Evolutionary conservation across 2,329 filamentous ascomycete species (phyloP), one percentile per base, ranked within the genome.

Genomic region (Davidsoniella australis): DNA sequence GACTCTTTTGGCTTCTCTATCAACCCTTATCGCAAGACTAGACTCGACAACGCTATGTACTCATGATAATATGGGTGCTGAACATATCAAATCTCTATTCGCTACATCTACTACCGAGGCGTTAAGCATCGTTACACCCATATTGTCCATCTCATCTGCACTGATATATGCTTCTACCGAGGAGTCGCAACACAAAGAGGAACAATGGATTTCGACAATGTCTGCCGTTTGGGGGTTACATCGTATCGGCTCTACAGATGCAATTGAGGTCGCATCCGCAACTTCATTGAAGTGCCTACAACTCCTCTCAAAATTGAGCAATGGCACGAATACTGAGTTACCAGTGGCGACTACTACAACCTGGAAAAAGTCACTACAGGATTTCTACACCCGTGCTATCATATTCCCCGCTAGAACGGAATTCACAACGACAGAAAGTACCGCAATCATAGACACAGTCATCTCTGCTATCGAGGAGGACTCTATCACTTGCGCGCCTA

Each of bases 81-180:
- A 77, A 57, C 73, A 77, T 53, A 67, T 78, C 56, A 72, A 70
- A 55, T 73, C 73, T 3, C 63, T 78, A 5, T 77, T 78, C 57
- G 70, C 65, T 49, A 65, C 65, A 0, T 63, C 73, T 1, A 67
- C 68, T 0, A 54, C 63, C 7, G 74, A 76, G 16, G 65, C 68
- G 5, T 63, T 69, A 12, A 59, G 63, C 3, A 60, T 75, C 4
- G 60, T 70, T 12, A 65, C 65, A 2, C 68, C 68, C 1, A 61
- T 73, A 5, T 56, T 78, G 4, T 56, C 57, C 2, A 57, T 72
- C 2, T 76, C 72, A 57, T 58, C 65, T 24, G 51, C 63, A 14
- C 61, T 68, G 0, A 48, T 70, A 39, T 58, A 59, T 12, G 57
- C 57, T 24, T 52, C 59, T 5, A 57, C 61, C 5, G 42, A 39